Evolutionary conservation across 257 asterid species (phyloP).

Genomic region (Solanum pimpinellifolium): DNA sequence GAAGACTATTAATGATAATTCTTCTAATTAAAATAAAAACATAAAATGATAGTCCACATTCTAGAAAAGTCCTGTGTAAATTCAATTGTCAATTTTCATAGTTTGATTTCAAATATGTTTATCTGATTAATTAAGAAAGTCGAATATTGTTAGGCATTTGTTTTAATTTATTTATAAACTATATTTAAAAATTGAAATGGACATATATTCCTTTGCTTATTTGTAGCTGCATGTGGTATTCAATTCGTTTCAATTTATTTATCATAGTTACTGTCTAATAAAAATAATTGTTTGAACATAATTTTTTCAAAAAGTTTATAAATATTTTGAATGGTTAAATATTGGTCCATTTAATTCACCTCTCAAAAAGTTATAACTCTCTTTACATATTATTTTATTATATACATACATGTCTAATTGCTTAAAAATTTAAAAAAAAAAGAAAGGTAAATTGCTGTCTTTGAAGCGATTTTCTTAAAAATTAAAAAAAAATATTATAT

Average conservation of each 20-base stretch:
- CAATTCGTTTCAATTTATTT: neutral
- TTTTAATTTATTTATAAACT: neutral
- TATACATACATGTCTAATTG: too few relatives aligned
- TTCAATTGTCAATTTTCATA: neutral
- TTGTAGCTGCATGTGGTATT: accelerated
- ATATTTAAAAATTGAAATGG: too few relatives aligned
- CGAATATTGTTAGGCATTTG: neutral
- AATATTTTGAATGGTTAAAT: neutral
- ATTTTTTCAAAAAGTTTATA: neutral
- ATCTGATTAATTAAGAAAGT: neutral
- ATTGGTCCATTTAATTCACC: neutral
- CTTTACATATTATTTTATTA: too few relatives aligned
- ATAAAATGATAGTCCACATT: neutral
- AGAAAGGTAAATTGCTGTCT: too few relatives aligned
- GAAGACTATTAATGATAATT: neutral
- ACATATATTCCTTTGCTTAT: neutral
- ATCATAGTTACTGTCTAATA: accelerated
- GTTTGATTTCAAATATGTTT: neutral
- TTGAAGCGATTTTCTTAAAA: too few relatives aligned
- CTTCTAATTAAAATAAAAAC: neutral
- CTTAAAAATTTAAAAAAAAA: too few relatives aligned
- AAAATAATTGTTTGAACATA: neutral
- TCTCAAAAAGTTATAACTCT: too few relatives aligned
- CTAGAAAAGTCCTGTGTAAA: neutral
- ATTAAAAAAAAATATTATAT: too few relatives aligned